Evolutionary conservation across 2,329 filamentous ascomycete species (phyloP), one percentile per base, ranked within the genome.

Genomic region (Microdochium paspali): DNA sequence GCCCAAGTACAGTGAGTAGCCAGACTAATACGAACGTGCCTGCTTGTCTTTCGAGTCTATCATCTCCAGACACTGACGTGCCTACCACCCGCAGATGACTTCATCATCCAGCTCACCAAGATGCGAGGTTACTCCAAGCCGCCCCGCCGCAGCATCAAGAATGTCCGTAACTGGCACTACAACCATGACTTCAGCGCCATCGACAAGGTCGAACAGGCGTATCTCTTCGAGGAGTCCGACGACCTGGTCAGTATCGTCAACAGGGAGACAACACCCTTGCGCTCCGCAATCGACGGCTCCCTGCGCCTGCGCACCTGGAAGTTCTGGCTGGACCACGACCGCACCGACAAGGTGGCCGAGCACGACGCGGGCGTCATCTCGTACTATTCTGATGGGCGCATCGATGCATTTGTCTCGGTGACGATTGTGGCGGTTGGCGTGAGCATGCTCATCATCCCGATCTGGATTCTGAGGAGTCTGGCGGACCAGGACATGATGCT

Each of bases 371-470:
- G 42, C 12, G 23, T 24, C 42, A 26, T 26, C 23, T 44, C 44
- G 2, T 51, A 53, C 21, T 55, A 51, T 46, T 54, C 53, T 2
- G 50, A 54, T 9, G 44, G 47, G 3, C 44, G 32, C 12, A 50
- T 61, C 21, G 57, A 64, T 42, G 21, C 12, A 1, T 60, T 60
- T 28, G 52, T 56, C 2, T 59, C 55, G 1, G 46, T 45, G 0
- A 12, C 54, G 1, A 61, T 63, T 21, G 46, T 57, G 2, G 6
- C 30, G 0, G 31, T 62, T 6, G 64, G 61, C 0, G 45, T 55
- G 1, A 46, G 45, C 1, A 62, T 67, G 56, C 53, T 66, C 10
- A 52, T 66, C 24, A 53, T 55, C 1, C 64, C 63, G 1, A 54
- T 66, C 7, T 67, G 60, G 63, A 56, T 61, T 5, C 50, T 67